These are phyloP conservation scores for Hortaea sp. DNA, from an alignment of 2,329 filamentous ascomycete genomes.

Conservation along the genomic window DNA sequence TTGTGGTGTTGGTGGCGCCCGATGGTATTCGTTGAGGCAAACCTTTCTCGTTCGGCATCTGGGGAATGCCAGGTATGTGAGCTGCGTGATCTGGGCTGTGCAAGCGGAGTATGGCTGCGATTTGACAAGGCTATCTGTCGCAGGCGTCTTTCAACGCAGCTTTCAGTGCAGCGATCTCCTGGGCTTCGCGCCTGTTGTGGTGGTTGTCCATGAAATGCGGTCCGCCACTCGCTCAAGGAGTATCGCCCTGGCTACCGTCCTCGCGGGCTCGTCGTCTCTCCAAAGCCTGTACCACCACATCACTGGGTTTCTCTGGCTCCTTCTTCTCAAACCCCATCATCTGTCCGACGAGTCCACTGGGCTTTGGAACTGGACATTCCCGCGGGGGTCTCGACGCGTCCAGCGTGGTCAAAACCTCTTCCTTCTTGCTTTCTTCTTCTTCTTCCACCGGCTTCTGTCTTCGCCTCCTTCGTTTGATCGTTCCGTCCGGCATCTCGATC, in stretches of 20 bases:
- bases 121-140: too few species aligned
- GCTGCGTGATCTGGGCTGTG: too few species aligned
- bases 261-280: slow-evolving; percentile 6
- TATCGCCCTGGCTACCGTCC: neutral
- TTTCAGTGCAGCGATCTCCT: too few species aligned
- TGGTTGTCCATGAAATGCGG: too few species aligned
- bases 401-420: neutral
- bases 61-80: too few species aligned
- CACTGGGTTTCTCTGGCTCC: slow-evolving; percentile 11
- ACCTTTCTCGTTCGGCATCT: too few species aligned
- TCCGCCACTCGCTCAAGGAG: neutral
- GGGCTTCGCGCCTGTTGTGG: too few species aligned
- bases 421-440: slow-evolving; percentile 3
- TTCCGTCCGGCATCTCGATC: slow-evolving; percentile 21
- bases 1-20: too few species aligned
- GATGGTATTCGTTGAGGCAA: too few species aligned
- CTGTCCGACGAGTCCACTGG: slow-evolving; percentile 65
- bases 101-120: too few species aligned
- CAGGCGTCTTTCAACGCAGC: too few species aligned
- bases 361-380: slow-evolving; percentile 90
- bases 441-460: slow-evolving; percentile 12
- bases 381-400: slow-evolving; percentile 35
- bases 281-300: slow-evolving; percentile 20
- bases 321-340: slow-evolving; percentile 57
- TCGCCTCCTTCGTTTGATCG: slow-evolving; percentile 34